Conservation (phyloP, 148 eudicot genomes). For the Polygonum maritimum region DNA sequence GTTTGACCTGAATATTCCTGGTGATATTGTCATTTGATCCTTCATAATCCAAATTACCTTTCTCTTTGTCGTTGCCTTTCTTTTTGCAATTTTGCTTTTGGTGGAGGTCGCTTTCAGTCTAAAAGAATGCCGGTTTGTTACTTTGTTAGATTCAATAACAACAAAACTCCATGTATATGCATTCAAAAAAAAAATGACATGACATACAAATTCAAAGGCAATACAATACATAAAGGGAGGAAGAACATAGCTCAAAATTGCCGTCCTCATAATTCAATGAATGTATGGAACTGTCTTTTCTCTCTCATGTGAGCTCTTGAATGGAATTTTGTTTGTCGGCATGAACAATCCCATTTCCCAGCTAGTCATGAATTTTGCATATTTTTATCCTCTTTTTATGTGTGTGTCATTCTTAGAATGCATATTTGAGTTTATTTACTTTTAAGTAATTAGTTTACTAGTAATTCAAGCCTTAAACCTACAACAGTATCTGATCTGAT, state of each 20-base stretch:
- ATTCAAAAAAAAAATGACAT: neutral
- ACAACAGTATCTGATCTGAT: too few relatives aligned
- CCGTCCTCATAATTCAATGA: neutral
- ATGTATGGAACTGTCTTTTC: neutral
- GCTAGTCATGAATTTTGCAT: neutral
- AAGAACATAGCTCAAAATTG: neutral
- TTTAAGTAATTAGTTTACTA: too few relatives aligned
- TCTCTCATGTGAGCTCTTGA: neutral
- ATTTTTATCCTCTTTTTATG: neutral
- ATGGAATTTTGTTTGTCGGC: too few relatives aligned
- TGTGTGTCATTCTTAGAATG: neutral
- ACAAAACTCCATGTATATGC: neutral
- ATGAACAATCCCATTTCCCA: neutral
- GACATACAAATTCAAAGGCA: neutral
- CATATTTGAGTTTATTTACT: neutral
- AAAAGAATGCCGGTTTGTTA: neutral
- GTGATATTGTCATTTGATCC: neutral
- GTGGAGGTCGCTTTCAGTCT: neutral
- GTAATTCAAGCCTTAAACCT: neutral
- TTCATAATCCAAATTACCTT: neutral
- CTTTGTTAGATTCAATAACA: constrained; percentile 8
- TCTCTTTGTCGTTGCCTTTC: neutral
- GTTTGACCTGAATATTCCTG: neutral
- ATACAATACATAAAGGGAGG: neutral
- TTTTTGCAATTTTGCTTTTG: neutral